Evolutionary conservation across 257 asterid species (phyloP).

Genomic region (Galeopsis tetrahit): DNA sequence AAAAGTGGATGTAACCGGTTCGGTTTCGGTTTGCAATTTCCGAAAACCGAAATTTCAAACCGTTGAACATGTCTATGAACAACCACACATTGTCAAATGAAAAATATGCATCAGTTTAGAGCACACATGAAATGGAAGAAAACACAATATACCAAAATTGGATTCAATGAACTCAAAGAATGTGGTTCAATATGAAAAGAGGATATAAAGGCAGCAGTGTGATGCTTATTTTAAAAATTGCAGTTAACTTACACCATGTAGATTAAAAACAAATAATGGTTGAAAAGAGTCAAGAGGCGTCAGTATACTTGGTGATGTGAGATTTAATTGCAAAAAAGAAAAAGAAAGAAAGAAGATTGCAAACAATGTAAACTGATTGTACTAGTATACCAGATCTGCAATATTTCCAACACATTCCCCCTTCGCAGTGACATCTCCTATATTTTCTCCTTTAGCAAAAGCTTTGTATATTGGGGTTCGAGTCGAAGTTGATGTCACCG

Average conservation of each 20-base stretch:
- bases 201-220: neutral
- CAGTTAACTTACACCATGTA: conserved; percentile 15
- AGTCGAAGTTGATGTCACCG: conserved; percentile 96
- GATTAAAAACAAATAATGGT: neutral
- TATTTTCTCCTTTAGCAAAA: conserved; percentile 97
- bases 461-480: conserved; percentile 99
- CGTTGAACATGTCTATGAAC: neutral
- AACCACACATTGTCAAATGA: conserved; percentile 4
- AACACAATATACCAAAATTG: neutral
- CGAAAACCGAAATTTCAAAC: too few species aligned
- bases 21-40: too few species aligned
- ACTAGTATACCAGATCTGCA: conserved; percentile 85
- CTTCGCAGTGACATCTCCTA: conserved; percentile 99
- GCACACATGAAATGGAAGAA: conserved; percentile 8
- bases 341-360: conserved; percentile 9
- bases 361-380: conserved; percentile 26
- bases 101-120: conserved; percentile 13
- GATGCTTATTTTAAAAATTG: conserved; percentile 19
- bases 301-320: conserved; percentile 24
- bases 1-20: too few species aligned
- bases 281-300: neutral
- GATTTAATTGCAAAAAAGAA: conserved; percentile 25
- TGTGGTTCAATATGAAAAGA: neutral
- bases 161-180: conserved; percentile 17
- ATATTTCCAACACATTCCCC: conserved; percentile 97